Evolutionary conservation across 495 filamentous ascomycete genomes (phyloP).

Genomic region (Lophiotrema nucula): DNA sequence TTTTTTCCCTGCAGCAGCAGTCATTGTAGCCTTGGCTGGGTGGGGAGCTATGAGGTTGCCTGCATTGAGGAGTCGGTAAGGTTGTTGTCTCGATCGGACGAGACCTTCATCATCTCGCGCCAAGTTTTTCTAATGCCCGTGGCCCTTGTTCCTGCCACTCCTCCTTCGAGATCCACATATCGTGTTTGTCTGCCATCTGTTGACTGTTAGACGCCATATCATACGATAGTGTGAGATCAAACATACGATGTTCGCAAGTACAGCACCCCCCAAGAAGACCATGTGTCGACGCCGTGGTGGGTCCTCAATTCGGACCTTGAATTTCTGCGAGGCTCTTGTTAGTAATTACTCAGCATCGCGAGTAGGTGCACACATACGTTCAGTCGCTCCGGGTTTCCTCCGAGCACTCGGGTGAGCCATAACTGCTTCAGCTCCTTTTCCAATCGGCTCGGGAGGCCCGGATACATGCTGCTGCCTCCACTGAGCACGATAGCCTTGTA

Average conservation of each 20-base stretch:
- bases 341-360: constrained; percentile 4
- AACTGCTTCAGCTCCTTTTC: constrained; percentile 99
- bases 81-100: too few relatives aligned
- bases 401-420: constrained; percentile 89
- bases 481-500: constrained; percentile 98
- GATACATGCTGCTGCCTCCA: constrained; percentile 98
- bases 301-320: constrained; percentile 98
- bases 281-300: constrained; percentile 94
- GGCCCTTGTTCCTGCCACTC: constrained; percentile 95
- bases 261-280: constrained; percentile 97
- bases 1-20: too few relatives aligned
- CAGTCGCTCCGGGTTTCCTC: constrained; percentile 85
- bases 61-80: too few relatives aligned
- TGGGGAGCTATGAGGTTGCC: too few relatives aligned
- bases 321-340: constrained; percentile 62
- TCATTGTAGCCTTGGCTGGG: too few relatives aligned
- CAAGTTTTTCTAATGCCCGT: constrained; percentile 85
- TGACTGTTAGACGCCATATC: constrained; percentile 23
- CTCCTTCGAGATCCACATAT: constrained; percentile 96
- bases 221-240: not conserved
- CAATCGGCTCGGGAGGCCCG: constrained; percentile 85
- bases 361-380: constrained; percentile 54
- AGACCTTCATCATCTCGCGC: constrained; percentile 69
- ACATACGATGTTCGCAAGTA: constrained; percentile 87
- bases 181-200: constrained; percentile 92